A percentile compares a stretch with the other conserved stretches of the same genome.
These are phyloP conservation scores for Drosera spatulata DNA, from an alignment of 179 eudicot genomes.

Conservation along the genomic window DNA sequence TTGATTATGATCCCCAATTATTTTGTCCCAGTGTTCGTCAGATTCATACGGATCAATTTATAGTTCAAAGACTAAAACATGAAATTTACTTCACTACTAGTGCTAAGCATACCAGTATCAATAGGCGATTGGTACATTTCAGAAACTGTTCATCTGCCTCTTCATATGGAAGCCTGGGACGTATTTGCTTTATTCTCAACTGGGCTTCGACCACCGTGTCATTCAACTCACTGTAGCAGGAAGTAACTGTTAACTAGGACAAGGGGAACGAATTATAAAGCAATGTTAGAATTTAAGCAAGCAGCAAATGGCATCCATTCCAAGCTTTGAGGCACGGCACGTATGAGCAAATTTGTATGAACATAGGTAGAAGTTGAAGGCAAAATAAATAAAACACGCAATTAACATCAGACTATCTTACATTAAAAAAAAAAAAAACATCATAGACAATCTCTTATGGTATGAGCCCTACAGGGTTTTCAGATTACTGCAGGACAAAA, in stretches of 20 bases:
- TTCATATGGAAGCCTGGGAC: constrained; percentile 53
- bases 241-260: constrained; percentile 1
- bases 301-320: too few species aligned
- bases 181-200: constrained; percentile 65
- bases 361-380: background rate
- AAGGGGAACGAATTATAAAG: background rate
- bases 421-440: too few species aligned
- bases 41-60: background rate
- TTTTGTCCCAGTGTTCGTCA: background rate
- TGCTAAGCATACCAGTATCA: constrained; percentile 55
- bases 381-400: background rate
- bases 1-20: background rate
- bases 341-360: too few species aligned
- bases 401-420: background rate
- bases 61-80: background rate
- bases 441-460: too few species aligned
- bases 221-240: constrained; percentile 69
- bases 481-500: too few species aligned
- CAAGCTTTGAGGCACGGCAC: too few species aligned
- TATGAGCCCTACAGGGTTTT: too few species aligned
- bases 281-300: too few species aligned
- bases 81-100: constrained; percentile 2
- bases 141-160: constrained; percentile 40
- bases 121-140: constrained; percentile 62
- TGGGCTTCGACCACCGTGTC: constrained; percentile 93